A percentile compares a stretch with the other conserved stretches of the same genome.
These are phyloP conservation scores for Solanum arcanum DNA, from an alignment of 257 asterid genomes.

Conservation along the genomic window DNA sequence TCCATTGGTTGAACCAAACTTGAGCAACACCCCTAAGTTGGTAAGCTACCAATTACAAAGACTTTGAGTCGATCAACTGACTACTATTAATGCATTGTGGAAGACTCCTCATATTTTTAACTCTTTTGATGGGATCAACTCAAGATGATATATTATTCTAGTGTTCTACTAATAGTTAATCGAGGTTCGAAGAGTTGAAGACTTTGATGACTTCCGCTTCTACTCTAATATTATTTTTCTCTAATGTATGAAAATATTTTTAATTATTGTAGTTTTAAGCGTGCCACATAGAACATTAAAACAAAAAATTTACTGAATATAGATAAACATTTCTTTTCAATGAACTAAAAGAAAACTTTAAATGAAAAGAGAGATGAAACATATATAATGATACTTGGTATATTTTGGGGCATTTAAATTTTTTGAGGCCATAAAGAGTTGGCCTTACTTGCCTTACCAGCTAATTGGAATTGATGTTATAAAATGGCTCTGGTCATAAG, in stretches of 20 bases:
- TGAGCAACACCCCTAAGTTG: neutral
- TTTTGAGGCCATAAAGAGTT: neutral
- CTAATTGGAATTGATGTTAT: neutral
- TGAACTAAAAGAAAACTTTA: no score
- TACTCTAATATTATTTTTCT: neutral
- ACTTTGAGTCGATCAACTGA: no score
- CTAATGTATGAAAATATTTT: neutral
- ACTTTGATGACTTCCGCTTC: no score
- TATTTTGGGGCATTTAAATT: neutral
- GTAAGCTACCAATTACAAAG: neutral
- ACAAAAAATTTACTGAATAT: no score
- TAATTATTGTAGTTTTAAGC: neutral
- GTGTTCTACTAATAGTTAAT: no score
- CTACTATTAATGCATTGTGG: no score
- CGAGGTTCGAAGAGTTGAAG: no score
- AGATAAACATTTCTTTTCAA: neutral
- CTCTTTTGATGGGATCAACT: no score
- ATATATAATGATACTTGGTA: no score
- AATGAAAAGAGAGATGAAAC: neutral
- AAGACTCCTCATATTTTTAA: no score
- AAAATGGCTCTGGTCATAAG: neutral
- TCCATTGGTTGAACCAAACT: neutral
- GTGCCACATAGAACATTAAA: neutral
- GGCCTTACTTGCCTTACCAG: neutral
- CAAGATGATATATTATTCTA: no score